Conservation (phyloP, 768 basidiomycete genomes). For the Amanita subjunquillea region DNA sequence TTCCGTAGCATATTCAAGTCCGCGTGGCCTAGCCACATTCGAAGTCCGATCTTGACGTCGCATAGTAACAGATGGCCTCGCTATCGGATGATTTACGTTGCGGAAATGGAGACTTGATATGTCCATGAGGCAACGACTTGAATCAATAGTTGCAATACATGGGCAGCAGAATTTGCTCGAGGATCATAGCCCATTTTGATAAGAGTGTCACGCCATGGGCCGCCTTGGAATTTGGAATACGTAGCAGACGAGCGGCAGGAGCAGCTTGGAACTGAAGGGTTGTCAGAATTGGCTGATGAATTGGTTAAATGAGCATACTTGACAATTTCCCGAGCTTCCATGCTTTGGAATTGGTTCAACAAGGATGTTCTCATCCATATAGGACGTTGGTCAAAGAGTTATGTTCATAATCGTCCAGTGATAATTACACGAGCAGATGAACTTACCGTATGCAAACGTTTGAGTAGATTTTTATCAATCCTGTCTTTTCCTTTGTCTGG, state of each 20-base stretch:
- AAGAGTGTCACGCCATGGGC: conserved; percentile 88
- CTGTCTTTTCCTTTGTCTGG: conserved; percentile 50
- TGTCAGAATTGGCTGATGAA: background rate
- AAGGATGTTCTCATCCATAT: conserved; percentile 86
- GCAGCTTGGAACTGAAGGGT: conserved; percentile 59
- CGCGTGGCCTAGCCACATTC: conserved; percentile 27
- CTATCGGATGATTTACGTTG: conserved; percentile 74
- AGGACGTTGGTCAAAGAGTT: conserved; percentile 70
- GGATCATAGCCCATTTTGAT: conserved; percentile 89
- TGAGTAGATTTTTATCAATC: conserved; percentile 43
- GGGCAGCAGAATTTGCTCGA: conserved; percentile 54
- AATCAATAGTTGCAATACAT: conserved; percentile 17
- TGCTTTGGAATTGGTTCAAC: conserved; percentile 65
- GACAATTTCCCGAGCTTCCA: conserved; percentile 61
- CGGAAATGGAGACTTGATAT: conserved; percentile 81
- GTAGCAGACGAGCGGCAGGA: conserved; percentile 76
- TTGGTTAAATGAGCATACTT: conserved; percentile 40
- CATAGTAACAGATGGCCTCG: conserved; percentile 67
- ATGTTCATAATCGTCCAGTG: background rate
- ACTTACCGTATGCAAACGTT: conserved; percentile 42
- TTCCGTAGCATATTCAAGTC: conserved; percentile 27
- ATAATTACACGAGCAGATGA: background rate
- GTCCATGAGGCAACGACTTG: background rate
- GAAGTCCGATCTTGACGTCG: conserved; percentile 51
- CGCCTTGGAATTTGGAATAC: conserved; percentile 90